Percentiles rank a stretch among this genome's conserved stretches.
These are phyloP conservation scores for Phaeodactylum tricornutum DNA, from an alignment of 108 stramenopile genomes.

Conservation along the genomic window DNA sequence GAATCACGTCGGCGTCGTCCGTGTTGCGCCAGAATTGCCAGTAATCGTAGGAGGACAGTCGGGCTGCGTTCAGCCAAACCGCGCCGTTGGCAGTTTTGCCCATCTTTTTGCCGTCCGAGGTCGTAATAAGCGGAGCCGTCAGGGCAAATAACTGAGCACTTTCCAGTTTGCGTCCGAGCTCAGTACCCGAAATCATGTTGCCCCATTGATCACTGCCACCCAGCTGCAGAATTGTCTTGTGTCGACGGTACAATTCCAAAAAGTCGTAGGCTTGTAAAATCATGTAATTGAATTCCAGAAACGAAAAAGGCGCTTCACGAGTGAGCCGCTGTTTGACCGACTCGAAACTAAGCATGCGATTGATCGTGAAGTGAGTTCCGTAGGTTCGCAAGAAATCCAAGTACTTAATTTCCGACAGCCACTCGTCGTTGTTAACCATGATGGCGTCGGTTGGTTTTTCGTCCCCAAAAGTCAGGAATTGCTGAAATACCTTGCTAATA, in stretches of 20 bases:
- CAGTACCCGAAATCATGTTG: slow-evolving; percentile 92
- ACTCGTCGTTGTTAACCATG: slow-evolving; percentile 96
- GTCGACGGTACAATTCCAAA: slow-evolving; percentile 79
- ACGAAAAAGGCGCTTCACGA: slow-evolving; percentile 87
- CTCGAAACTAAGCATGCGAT: slow-evolving; percentile 94
- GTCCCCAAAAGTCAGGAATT: slow-evolving; percentile 63
- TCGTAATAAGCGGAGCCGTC: slow-evolving; percentile 96
- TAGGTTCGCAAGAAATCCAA: slow-evolving; percentile 92
- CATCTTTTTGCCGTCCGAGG: slow-evolving; percentile 96
- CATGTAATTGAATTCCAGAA: slow-evolving; percentile 99
- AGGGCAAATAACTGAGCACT: slow-evolving; percentile 82
- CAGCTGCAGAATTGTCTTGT: slow-evolving; percentile 79
- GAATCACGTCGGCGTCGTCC: slow-evolving; percentile 86
- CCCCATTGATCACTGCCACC: slow-evolving; percentile 99
- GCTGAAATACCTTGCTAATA: slow-evolving; percentile 73
- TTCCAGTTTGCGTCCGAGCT: slow-evolving; percentile 83
- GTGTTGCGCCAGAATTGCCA: slow-evolving; percentile 99
- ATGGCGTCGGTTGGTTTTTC: slow-evolving; percentile 48
- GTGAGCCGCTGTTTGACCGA: slow-evolving; percentile 87
- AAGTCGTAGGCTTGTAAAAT: slow-evolving; percentile 98
- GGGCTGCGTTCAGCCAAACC: slow-evolving; percentile 91
- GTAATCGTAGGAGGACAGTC: slow-evolving; percentile 90
- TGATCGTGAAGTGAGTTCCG: slow-evolving; percentile 95
- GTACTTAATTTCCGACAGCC: slow-evolving; percentile 75
- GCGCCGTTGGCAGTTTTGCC: slow-evolving; percentile 97